Percentiles rank a stretch among this genome's conserved stretches.
phyloP scores from a whole-genome alignment of 371 early-diverging fungal species.

The Coemansia sp. region DNA sequence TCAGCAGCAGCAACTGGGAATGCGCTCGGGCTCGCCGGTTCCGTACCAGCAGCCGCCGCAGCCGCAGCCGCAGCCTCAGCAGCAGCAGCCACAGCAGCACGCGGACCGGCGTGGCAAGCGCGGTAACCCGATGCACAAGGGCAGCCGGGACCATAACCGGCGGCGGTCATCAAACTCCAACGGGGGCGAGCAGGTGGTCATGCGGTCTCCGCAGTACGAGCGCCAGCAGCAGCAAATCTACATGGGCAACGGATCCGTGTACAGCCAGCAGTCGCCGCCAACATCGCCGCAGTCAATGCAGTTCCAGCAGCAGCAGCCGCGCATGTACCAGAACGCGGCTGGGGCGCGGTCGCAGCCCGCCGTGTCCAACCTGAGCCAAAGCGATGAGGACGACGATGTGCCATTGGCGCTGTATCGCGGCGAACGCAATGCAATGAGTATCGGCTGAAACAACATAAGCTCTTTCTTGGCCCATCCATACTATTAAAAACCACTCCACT shows the following conservation, averaged over 20 bases:
- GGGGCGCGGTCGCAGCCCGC: conserved; percentile 13
- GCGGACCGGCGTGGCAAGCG: conserved; percentile 8
- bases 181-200: conserved; percentile 37
- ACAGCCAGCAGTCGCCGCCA: conserved; percentile 10
- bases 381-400: conserved; percentile 60
- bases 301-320: conserved; percentile 10
- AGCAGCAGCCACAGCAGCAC: conserved; percentile 8
- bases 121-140: conserved; percentile 8
- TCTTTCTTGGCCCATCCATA: background rate
- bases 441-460: conserved; percentile 12
- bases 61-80: background rate
- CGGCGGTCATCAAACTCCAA: conserved; percentile 15
- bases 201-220: conserved; percentile 49
- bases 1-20: background rate
- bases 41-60: conserved; percentile 13
- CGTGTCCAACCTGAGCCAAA: conserved; percentile 10
- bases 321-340: conserved; percentile 3
- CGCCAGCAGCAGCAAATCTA: conserved; percentile 51
- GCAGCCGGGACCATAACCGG: conserved; percentile 14
- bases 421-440: conserved; percentile 43
- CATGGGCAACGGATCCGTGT: conserved; percentile 5
- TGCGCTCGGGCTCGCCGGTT: conserved; percentile 6
- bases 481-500: background rate
- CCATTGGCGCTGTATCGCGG: conserved; percentile 55
- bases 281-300: conserved; percentile 9